These are phyloP conservation scores for Xerocomus potaroensis DNA, from an alignment of 768 basidiomycete genomes.

Conservation along the genomic window DNA sequence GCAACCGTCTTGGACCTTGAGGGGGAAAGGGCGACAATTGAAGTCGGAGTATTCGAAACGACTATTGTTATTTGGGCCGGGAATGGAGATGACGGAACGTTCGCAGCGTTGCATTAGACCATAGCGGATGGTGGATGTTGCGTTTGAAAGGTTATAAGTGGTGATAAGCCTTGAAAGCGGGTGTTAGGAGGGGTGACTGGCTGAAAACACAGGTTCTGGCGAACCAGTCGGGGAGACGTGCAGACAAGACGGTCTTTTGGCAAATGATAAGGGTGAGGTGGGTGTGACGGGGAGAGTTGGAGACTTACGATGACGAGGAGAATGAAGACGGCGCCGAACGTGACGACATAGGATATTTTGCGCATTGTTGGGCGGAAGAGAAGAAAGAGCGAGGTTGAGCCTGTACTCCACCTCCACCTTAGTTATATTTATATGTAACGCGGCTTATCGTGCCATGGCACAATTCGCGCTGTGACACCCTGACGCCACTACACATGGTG, in stretches of 20 bases:
- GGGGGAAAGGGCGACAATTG: constrained; percentile 64
- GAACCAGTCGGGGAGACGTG: constrained; percentile 62
- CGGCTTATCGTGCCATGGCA: no score
- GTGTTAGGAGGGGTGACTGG: constrained; percentile 19
- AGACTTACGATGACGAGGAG: constrained; percentile 49
- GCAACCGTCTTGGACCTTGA: constrained; percentile 42
- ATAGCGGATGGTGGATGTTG: constrained; percentile 48
- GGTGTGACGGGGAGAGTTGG: not conserved
- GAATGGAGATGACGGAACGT: constrained; percentile 44
- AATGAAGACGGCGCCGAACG: constrained; percentile 52
- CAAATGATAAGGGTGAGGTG: constrained; percentile 1
- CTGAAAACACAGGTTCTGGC: constrained; percentile 23
- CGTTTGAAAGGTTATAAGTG: constrained; percentile 41
- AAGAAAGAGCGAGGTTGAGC: not conserved
- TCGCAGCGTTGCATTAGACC: constrained; percentile 60
- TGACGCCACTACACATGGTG: no score
- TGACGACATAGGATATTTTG: constrained; percentile 63
- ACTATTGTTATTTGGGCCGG: constrained; percentile 37
- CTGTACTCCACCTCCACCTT: no score
- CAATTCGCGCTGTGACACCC: constrained; percentile 35
- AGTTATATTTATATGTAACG: no score
- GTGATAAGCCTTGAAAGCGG: constrained; percentile 39
- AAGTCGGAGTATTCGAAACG: constrained; percentile 49
- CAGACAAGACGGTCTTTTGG: constrained; percentile 55
- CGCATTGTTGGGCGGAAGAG: constrained; percentile 42